Evolutionary conservation across 305 asterid genomes (phyloP).

Genomic region (Fraxinus xanthoxyloides): DNA sequence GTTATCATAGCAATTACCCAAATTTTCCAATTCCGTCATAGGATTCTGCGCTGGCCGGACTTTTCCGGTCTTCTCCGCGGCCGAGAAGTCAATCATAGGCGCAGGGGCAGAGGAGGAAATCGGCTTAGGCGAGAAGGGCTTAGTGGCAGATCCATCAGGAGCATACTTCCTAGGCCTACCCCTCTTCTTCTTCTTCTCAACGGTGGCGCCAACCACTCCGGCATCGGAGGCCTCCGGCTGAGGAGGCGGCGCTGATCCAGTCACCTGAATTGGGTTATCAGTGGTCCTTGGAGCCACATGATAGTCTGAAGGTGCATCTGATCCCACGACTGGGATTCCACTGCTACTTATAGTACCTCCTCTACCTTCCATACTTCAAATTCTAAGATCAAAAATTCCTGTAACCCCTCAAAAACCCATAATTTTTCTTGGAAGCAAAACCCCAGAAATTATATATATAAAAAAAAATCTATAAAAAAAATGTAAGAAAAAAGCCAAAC

Average conservation of each 20-base stretch:
- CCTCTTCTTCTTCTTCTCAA: constrained; percentile 54
- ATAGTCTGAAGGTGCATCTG: constrained; percentile 85
- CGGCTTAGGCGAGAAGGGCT: constrained; percentile 65
- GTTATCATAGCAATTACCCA: constrained; percentile 38
- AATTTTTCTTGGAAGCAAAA: constrained; percentile 20
- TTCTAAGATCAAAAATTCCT: not conserved
- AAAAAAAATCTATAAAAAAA: not conserved
- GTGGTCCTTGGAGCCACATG: constrained; percentile 65
- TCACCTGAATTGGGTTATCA: constrained; percentile 37
- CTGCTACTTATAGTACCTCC: constrained; percentile 37
- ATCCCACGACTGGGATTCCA: constrained; percentile 83
- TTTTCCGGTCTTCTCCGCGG: constrained; percentile 63
- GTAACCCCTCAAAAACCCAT: constrained; percentile 36
- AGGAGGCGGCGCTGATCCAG: constrained; percentile 49
- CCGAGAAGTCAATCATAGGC: constrained; percentile 80
- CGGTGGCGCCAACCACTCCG: constrained; percentile 23
- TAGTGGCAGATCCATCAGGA: constrained; percentile 59
- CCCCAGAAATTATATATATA: not conserved
- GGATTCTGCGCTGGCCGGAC: constrained; percentile 52
- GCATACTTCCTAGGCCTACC: constrained; percentile 90
- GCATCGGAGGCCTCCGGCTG: constrained; percentile 27
- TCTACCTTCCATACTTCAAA: constrained; percentile 45
- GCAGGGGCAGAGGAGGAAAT: constrained; percentile 72
- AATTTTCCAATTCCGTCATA: constrained; percentile 42
- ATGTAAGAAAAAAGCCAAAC: not conserved